Evolutionary conservation across 192 early-diverging fungal species (phyloP), one percentile per base, ranked within the genome.

Genomic region (Mortierella alpina): DNA sequence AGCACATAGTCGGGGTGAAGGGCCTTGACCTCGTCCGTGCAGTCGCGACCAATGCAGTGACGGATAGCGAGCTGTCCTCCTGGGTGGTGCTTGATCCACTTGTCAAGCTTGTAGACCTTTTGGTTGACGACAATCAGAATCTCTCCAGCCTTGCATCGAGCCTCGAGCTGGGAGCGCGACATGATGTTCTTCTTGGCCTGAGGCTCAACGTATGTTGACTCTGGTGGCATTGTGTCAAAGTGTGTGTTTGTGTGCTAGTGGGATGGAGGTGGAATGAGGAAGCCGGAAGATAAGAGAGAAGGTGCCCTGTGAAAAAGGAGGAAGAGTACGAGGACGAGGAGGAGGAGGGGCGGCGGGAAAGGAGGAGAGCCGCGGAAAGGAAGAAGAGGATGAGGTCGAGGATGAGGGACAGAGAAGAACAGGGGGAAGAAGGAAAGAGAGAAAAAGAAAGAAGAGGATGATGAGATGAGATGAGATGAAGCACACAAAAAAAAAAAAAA

Each of bases 91-190:
- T 91, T 89, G 72, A 93, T 84, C 84, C 92, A 93, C 42, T 84
- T 82, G 88, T 95, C 90, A 18, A 97, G 87, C 82, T 95, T 93
- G 89, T 96, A 97, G 65, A 97, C 96, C 79, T 95, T 94, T 64
- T 89, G 86, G 48, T 92, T 88, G 68, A 93, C 93, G 40, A 98
- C 90, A 68, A 98, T 92, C 56, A 97, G 83, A 51, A 88, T 86
- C 84, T 97, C 92, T n/a, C 95, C 95, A 23, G 77, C 62, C 66
- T 80, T 80, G 60, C 77, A 80, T 68, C 77, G 57, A 10, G 77
- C 60, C 22, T 80, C 77, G 31, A 80, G 70, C 47, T 80, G 59
- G 7, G 70, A 72, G 3, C 65, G 57, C 2, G 70, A 72, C 66
- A 80, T 80, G 64, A 72, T 23, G 66, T 68, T 80, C 57, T 61